Conservation (phyloP, 225 moss, liverwort and hornwort genomes). For the Bryoerythrophyllum caledonicum region DNA sequence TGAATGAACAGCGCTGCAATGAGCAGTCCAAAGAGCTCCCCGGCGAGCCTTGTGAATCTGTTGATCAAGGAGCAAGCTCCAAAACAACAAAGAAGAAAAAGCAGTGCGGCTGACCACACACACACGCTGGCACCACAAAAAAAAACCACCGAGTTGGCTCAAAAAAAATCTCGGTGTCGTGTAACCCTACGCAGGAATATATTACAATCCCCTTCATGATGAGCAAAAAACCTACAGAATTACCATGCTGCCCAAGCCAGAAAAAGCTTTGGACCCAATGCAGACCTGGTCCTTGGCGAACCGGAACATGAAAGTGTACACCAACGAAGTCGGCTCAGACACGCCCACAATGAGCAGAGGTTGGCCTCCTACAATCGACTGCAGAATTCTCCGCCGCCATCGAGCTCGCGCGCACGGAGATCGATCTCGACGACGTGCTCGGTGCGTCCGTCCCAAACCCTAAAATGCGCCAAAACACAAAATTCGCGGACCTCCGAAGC, state of each 20-base stretch:
- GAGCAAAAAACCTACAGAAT: neutral
- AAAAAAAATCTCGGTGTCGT: neutral
- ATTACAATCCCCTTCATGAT: neutral
- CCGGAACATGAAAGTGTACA: slow-evolving; percentile 76
- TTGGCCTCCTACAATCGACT: slow-evolving; percentile 69
- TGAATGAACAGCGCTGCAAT: slow-evolving; percentile 71
- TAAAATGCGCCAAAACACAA: too few relatives aligned
- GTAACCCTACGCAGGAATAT: neutral
- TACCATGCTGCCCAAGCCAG: slow-evolving; percentile 84
- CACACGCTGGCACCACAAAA: slow-evolving; percentile 71
- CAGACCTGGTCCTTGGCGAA: slow-evolving; percentile 41
- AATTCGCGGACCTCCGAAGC: too few relatives aligned
- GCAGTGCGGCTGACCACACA: slow-evolving; percentile 63
- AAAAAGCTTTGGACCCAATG: slow-evolving; percentile 52
- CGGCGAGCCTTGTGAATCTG: slow-evolving; percentile 72
- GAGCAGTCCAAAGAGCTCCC: slow-evolving; percentile 77
- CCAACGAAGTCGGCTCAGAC: slow-evolving; percentile 74
- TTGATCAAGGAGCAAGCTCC: slow-evolving; percentile 80
- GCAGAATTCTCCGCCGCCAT: too few relatives aligned
- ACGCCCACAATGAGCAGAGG: slow-evolving; percentile 75
- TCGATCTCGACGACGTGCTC: too few relatives aligned
- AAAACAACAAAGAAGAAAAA: slow-evolving; percentile 55
- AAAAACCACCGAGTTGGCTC: neutral
- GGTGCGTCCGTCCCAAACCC: too few relatives aligned
- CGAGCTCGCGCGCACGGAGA: too few relatives aligned